Percentiles rank a stretch among this genome's conserved stretches.
Conservation (phyloP, 352 stramenopile species). For the Phytophthora cactorum region DNA sequence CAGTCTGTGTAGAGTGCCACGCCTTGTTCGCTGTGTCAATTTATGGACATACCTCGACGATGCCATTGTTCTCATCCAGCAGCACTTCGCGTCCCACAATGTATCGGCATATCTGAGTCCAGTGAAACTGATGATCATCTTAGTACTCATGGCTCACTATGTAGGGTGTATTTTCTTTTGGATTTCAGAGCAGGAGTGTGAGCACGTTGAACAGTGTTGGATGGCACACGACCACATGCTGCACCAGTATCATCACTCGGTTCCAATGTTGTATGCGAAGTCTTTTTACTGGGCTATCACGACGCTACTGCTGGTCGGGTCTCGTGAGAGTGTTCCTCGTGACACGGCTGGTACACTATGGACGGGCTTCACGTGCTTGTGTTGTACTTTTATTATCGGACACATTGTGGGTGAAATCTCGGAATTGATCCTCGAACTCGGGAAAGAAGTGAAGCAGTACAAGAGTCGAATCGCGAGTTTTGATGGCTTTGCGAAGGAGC, state of each 20-base stretch:
- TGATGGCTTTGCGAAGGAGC: slow-evolving; percentile 73
- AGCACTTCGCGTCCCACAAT: slow-evolving; percentile 68
- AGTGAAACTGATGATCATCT: slow-evolving; percentile 73
- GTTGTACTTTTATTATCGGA: slow-evolving; percentile 77
- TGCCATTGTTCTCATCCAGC: slow-evolving; percentile 73
- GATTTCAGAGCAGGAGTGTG: slow-evolving; percentile 69
- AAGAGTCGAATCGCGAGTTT: slow-evolving; percentile 76
- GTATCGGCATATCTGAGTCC: slow-evolving; percentile 75
- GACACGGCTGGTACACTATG: slow-evolving; percentile 55
- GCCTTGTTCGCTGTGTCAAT: slow-evolving; percentile 58
- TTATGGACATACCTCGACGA: slow-evolving; percentile 68
- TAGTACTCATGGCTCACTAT: slow-evolving; percentile 68
- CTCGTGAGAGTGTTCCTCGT: slow-evolving; percentile 60
- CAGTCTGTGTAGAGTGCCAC: slow-evolving; percentile 57
- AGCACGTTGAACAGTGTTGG: slow-evolving; percentile 53
- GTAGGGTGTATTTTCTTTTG: slow-evolving; percentile 73
- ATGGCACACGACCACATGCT: slow-evolving; percentile 65
- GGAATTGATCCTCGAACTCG: slow-evolving; percentile 75
- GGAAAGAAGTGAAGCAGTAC: slow-evolving; percentile 77
- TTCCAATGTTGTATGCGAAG: slow-evolving; percentile 59
- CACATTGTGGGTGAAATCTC: slow-evolving; percentile 79
- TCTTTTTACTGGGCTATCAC: slow-evolving; percentile 81
- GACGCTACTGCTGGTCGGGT: slow-evolving; percentile 65
- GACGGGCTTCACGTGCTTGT: slow-evolving; percentile 62
- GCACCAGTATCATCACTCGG: slow-evolving; percentile 60